Conservation (phyloP, 2,329 filamentous ascomycete genomes). For the Coniella lustricola region DNA sequence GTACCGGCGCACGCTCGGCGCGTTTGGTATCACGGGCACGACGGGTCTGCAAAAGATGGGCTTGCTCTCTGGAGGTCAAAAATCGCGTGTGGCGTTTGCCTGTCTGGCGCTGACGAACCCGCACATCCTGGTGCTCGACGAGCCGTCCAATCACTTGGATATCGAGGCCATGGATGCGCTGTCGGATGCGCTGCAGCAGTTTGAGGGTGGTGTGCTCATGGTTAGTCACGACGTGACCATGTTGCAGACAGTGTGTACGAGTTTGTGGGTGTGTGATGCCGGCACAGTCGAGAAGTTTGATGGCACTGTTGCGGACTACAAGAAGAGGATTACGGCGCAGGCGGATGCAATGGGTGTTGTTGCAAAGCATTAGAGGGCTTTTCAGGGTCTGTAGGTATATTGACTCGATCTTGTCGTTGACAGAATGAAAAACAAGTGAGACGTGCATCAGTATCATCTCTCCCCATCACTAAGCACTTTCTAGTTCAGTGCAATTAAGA, state of each 20-base stretch:
- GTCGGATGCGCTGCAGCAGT: slow-evolving; percentile 72
- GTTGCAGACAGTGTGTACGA: slow-evolving; percentile 91
- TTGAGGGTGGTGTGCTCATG: slow-evolving; percentile 95
- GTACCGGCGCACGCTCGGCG: slow-evolving; percentile 89
- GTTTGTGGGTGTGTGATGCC: slow-evolving; percentile 91
- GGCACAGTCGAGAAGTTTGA: slow-evolving; percentile 94
- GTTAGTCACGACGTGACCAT: slow-evolving; percentile 99
- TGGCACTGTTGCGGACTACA: slow-evolving; percentile 92
- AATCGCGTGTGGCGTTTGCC: slow-evolving; percentile 97
- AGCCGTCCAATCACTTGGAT: slow-evolving; percentile 97
- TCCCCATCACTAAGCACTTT: too few relatives aligned
- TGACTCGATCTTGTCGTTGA: too few relatives aligned
- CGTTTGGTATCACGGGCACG: slow-evolving; percentile 84
- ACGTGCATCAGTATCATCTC: too few relatives aligned
- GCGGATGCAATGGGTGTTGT: slow-evolving; percentile 85
- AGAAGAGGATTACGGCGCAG: slow-evolving; percentile 89
- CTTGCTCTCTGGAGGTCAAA: slow-evolving; percentile 90
- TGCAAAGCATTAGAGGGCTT: slow-evolving; percentile 47
- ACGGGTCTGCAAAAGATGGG: slow-evolving; percentile 96
- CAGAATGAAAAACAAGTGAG: too few relatives aligned
- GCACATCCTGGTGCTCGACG: slow-evolving; percentile 95
- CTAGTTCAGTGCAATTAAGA: too few relatives aligned
- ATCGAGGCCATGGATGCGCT: slow-evolving; percentile 99
- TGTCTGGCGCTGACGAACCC: slow-evolving; percentile 89
- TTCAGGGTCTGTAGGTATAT: too few relatives aligned